Conservation (phyloP, 2,329 filamentous ascomycete species). For the Shiraia bambusicola region DNA sequence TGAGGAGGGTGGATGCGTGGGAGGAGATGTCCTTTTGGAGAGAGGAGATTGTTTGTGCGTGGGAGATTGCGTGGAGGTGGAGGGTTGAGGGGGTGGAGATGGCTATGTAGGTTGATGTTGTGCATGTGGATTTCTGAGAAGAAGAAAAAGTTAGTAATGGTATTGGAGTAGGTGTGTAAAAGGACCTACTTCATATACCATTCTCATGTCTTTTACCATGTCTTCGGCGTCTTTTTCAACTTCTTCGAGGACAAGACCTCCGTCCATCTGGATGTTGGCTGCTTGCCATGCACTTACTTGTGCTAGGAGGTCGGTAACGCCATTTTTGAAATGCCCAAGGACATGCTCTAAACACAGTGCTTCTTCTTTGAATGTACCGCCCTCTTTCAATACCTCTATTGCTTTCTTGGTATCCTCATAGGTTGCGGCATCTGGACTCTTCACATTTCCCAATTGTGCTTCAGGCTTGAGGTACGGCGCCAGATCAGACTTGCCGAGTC, state of each 20-base stretch:
- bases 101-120: constrained; percentile 32
- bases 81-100: constrained; percentile 13
- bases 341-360: constrained; percentile 46
- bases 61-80: constrained; percentile 38
- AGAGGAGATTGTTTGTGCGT: constrained; percentile 45
- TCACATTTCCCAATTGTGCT: constrained; percentile 33
- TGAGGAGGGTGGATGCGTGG: constrained; percentile 58
- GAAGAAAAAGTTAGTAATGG: constrained; percentile 5
- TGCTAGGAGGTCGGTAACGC: constrained; percentile 35
- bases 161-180: neutral
- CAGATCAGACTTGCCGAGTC: constrained; percentile 67
- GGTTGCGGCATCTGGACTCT: constrained; percentile 7
- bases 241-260: constrained; percentile 56
- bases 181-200: constrained; percentile 54
- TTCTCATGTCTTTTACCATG: constrained; percentile 56
- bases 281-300: constrained; percentile 50
- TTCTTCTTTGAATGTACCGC: constrained; percentile 45
- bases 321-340: constrained; percentile 35
- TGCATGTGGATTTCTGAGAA: constrained; percentile 1
- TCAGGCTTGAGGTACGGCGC: constrained; percentile 57
- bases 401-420: constrained; percentile 40
- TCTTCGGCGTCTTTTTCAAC: constrained; percentile 30
- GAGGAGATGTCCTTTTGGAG: constrained; percentile 32
- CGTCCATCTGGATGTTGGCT: constrained; percentile 65
- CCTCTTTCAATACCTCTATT: constrained; percentile 43